Evolutionary conservation across 2,329 filamentous ascomycete species (phyloP).

Genomic region (Balansia obtecta): DNA sequence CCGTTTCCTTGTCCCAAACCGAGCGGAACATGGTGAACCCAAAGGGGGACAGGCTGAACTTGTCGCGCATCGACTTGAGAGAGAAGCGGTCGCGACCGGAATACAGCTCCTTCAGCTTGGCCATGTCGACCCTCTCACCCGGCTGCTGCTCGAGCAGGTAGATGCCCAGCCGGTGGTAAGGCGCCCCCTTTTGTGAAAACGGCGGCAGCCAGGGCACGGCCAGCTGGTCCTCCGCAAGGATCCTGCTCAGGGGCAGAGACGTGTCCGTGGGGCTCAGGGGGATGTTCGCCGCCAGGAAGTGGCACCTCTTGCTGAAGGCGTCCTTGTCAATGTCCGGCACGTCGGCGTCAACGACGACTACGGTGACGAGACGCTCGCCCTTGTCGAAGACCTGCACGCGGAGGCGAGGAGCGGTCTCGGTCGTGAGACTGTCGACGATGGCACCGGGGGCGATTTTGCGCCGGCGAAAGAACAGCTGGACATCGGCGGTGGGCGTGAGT

Average conservation of each 20-base stretch:
- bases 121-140: slow-evolving; percentile 43
- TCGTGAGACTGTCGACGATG: slow-evolving; percentile 61
- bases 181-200: slow-evolving; percentile 76
- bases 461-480: slow-evolving; percentile 68
- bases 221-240: slow-evolving; percentile 51
- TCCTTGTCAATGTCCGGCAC: slow-evolving; percentile 70
- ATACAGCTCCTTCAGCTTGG: slow-evolving; percentile 41
- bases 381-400: slow-evolving; percentile 76
- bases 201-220: slow-evolving; percentile 74
- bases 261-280: slow-evolving; percentile 39
- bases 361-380: slow-evolving; percentile 68
- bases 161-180: slow-evolving; percentile 79
- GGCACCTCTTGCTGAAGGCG: slow-evolving; percentile 67
- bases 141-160: slow-evolving; percentile 72
- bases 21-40: slow-evolving; percentile 82
- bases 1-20: slow-evolving; percentile 79
- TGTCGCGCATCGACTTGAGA: slow-evolving; percentile 61
- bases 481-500: slow-evolving; percentile 66
- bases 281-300: slow-evolving; percentile 67
- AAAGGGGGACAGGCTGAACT: slow-evolving; percentile 57
- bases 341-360: slow-evolving; percentile 82
- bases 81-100: slow-evolving; percentile 53
- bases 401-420: slow-evolving; percentile 61
- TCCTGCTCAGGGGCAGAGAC: slow-evolving; percentile 50
- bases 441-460: slow-evolving; percentile 62